Percentiles rank a stretch among this genome's conserved stretches.
phyloP scores from a whole-genome alignment of 2,329 filamentous ascomycete species.

The Pestalotiopsis sp. region DNA sequence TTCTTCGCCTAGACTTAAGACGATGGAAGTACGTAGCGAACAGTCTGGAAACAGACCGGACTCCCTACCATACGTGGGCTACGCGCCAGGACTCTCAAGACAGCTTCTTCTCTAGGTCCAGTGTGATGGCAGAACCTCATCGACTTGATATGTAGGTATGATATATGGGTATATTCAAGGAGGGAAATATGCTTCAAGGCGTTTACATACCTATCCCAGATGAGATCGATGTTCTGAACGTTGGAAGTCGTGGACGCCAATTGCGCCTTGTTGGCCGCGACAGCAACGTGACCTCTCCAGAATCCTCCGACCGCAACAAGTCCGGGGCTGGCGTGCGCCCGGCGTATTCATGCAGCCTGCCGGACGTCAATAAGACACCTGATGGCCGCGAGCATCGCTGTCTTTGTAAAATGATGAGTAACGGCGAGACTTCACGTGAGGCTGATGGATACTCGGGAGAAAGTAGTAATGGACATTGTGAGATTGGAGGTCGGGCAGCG shows the following conservation, averaged over 20 bases:
- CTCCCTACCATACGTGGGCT: neutral
- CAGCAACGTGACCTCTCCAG: neutral
- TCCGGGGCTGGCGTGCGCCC: neutral
- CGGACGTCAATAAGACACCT: neutral
- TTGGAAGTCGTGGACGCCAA: neutral
- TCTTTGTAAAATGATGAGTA: neutral
- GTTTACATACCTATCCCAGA: neutral
- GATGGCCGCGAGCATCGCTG: neutral
- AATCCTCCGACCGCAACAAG: neutral
- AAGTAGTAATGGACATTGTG: neutral
- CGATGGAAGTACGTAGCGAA: neutral
- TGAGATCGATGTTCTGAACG: neutral
- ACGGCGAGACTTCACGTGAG: neutral
- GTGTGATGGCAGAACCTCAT: neutral
- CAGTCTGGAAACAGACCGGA: neutral
- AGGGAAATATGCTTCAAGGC: neutral
- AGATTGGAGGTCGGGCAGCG: slow-evolving; percentile 6
- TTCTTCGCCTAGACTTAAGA: neutral
- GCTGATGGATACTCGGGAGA: neutral
- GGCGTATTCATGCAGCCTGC: neutral
- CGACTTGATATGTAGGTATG: neutral
- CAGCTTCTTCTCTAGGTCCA: neutral
- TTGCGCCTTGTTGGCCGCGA: neutral
- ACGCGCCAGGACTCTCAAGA: neutral
- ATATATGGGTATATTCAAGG: neutral